Conservation (phyloP, 1,284 basidiomycete genomes). For the Spongiforma sp. region DNA sequence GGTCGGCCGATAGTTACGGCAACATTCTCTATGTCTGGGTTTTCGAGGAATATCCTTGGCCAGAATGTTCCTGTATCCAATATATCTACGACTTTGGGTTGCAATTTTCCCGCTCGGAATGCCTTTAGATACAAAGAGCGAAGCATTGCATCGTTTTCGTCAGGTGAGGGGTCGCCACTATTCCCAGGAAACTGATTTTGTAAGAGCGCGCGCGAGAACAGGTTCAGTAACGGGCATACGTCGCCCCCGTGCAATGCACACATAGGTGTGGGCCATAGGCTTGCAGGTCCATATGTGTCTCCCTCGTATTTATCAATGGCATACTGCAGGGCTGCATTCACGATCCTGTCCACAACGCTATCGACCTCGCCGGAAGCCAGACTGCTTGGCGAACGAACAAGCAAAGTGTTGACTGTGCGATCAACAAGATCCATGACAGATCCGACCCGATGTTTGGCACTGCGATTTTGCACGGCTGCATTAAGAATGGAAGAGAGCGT, state of each 20-base stretch:
- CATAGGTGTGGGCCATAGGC: constrained; percentile 55
- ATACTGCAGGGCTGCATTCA: constrained; percentile 76
- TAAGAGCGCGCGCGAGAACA: constrained; percentile 54
- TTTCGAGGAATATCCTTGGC: constrained; percentile 75
- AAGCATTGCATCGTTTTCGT: constrained; percentile 15
- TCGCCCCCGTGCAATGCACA: constrained; percentile 65
- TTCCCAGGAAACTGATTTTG: constrained; percentile 31
- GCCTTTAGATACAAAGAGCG: constrained; percentile 57
- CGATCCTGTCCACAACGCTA: constrained; percentile 66
- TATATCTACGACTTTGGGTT: constrained; percentile 61
- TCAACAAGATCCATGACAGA: constrained; percentile 80
- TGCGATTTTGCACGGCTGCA: constrained; percentile 49
- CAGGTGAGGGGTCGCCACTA: constrained; percentile 32
- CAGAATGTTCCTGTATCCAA: constrained; percentile 68
- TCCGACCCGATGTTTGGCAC: constrained; percentile 57
- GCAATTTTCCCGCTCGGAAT: constrained; percentile 64
- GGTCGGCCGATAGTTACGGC: constrained; percentile 62
- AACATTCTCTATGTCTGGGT: constrained; percentile 73
- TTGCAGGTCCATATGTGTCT: constrained; percentile 37
- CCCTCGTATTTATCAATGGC: constrained; percentile 63
- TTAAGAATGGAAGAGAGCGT: constrained; percentile 59
- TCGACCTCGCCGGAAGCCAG: constrained; percentile 68
- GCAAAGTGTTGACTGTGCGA: constrained; percentile 60
- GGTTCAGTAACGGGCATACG: constrained; percentile 55
- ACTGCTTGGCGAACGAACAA: constrained; percentile 52